Evolutionary conservation across 1,284 basidiomycete species (phyloP), one percentile per base, ranked within the genome.

Genomic region (Athelia psychrophila): DNA sequence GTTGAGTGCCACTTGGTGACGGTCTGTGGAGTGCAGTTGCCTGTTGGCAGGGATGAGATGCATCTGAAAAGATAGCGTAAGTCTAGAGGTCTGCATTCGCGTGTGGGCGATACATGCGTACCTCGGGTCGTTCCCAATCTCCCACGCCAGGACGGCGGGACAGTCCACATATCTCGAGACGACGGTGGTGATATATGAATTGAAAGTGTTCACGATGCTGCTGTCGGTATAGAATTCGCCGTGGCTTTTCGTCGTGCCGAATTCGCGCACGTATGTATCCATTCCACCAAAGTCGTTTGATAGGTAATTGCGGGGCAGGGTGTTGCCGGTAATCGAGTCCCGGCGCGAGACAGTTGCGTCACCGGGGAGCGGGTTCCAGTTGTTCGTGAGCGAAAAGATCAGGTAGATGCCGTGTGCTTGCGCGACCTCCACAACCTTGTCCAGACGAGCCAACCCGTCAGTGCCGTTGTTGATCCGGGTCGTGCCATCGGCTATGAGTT

Each of bases 231-330:
- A 87, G 60, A 87, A 87, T 51, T 79, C 70, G 55, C 82, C 81
- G 60, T 87, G 84, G 42, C 69, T 65, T n/a, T 40, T 54, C 25
- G 61, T 56, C 3, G 65, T 58, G 13, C 72, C 73, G 51, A 83
- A 77, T 55, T 77, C 67, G 53, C 79, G 76, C 48, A 86, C 79
- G 61, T 86, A 86, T 13, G 74, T 64, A 61, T 86, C 84, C 78
- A 86, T 84, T 45, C 84, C 84, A 80, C 83, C 83, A 51, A 78
- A 86, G 58, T 83, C 78, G 56, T 84, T 84, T 48, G 81, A 82
- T 30, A 86, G 59, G 49, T 69, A 73, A 53, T 81, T 81, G 27
- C 80, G 72, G 9, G 79, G 76, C n/a, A 74, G 61, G n/a, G n/a
- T n/a, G n/a, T n/a, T n/a, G 54, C 76, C 75, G 35, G 71, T 70